Evolutionary conservation across 305 asterid species (phyloP), one percentile per base, ranked within the genome.

Genomic region (Fraxinus dipetala): DNA sequence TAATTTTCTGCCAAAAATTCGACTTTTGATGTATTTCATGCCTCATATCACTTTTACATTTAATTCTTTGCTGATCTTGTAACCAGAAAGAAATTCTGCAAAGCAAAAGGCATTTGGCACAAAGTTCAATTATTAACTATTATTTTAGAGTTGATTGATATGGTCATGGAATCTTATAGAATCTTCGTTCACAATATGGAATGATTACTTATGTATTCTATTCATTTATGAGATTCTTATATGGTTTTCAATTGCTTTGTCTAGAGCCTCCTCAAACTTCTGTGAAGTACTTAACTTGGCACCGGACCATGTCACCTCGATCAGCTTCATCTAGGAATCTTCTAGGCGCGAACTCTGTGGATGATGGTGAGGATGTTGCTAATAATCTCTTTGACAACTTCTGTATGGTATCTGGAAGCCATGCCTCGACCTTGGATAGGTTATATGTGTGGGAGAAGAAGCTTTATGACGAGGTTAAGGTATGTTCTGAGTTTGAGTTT

Each of bases 371-470:
- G 79, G 97, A 90, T 78, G 76, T 81, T 31, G 81, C 86, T 34
- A 87, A 84, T 65, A 91, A 90, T 87, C 95, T 94, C 84, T 95
- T 92, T 22, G 98, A 93, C 80, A 91, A 87, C 89, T 90, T 89
- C 81, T 92, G 95, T 84, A 96, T 96, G 99, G 91, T 87, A 84
- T 92, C 99, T 22, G 97, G 99, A 87, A 96, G 98, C 79, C 99
- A 94, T 78, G 99, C 98, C 85, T 96, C 98, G 65, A 96, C 99
- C 48, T 87, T 96, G 82, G 99, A 96, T 83, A 88, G 99, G 86
- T 91, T 96, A 36, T 90, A 90, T 85, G 99, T 98, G 31, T 96
- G 99, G 99, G 99, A 96, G 88, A 94, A 92, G 90, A 96, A 96
- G 90, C 96, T 96, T 77, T 96, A 92, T 73, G 99, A 96, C 22